Percentiles rank a stretch among this genome's conserved stretches.
Conservation (phyloP, 768 basidiomycete genomes). For the Suillus alpinus region DNA sequence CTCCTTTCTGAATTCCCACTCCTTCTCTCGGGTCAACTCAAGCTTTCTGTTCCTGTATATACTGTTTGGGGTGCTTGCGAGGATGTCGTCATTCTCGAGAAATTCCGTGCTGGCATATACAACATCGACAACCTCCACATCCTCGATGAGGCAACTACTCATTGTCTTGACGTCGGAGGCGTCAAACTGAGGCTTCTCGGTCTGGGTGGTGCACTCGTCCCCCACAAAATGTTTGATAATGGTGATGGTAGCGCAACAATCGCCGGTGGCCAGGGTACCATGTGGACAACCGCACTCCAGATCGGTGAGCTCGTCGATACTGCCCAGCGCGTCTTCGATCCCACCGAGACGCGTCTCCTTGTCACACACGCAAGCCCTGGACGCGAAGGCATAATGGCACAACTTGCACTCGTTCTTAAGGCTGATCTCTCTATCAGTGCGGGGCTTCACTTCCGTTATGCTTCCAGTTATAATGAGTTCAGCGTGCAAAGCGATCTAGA, state of each 20-base stretch:
- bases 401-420: constrained; percentile 87
- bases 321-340: constrained; percentile 90
- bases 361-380: constrained; percentile 92
- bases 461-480: constrained; percentile 95
- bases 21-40: constrained; percentile 86
- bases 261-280: constrained; percentile 95
- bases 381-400: constrained; percentile 87
- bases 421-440: constrained; percentile 93
- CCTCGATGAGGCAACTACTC: constrained; percentile 94
- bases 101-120: constrained; percentile 82
- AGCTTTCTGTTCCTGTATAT: constrained; percentile 89
- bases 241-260: constrained; percentile 96
- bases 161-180: constrained; percentile 87
- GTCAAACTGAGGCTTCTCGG: constrained; percentile 94
- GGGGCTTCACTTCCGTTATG: constrained; percentile 96
- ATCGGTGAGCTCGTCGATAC: constrained; percentile 98
- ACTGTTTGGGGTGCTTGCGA: constrained; percentile 98
- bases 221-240: constrained; percentile 93
- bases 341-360: constrained; percentile 89
- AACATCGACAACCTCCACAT: constrained; percentile 87
- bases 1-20: constrained; percentile 93
- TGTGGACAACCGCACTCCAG: constrained; percentile 98
- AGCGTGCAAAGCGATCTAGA: constrained; percentile 89
- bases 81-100: constrained; percentile 90
- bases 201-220: constrained; percentile 90